Evolutionary conservation across 148 eudicot genomes (phyloP), one percentile per base, ranked within the genome.

Genomic region (Cornus controversa): DNA sequence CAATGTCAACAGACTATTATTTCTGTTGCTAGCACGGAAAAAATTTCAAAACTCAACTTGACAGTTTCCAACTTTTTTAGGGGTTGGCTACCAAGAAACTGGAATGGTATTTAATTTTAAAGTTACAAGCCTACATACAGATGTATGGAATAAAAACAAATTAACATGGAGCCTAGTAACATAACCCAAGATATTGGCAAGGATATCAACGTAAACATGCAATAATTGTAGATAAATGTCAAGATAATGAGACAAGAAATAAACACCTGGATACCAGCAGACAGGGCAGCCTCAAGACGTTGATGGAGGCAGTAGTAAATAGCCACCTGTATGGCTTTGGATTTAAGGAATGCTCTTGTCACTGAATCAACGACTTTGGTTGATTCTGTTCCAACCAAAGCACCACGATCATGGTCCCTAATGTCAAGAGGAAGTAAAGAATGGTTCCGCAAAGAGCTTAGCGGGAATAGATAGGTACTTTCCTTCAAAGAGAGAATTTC

Each of bases 231-330:
- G 40, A 67, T 15, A 66, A 81, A 57, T n/a, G 6, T 37, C 62
- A 68, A 45, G 58, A 37, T 27, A 74, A 70, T 67, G 42, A 8
- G 67, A 29, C 62, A 64, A 54, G 64, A 69, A 58, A 23, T 69
- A 67, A 75, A 66, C 67, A 96, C 99, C 99, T 96, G 99, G 42
- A 89, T 74, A 26, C 80, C 87, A 78, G 98, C 90, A 81, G 73
- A 84, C 9, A 88, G 67, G 79, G 86, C 86, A 63, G 89, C 74
- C 86, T 91, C 99, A 65, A 77, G 83, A 64, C 91, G 92, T 72
- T 93, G 98, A 72, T 87, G 98, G 80, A 96, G 97, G 80, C 94
- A 96, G 82, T 88, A 90, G 80, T 85, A 91, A 79, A 96, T 70
- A 70, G 98, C 91, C 80, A 92, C 91, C 76, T 91, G 96, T 70